Conservation (phyloP, 2,329 filamentous ascomycete genomes). For the Nemania sp. region DNA sequence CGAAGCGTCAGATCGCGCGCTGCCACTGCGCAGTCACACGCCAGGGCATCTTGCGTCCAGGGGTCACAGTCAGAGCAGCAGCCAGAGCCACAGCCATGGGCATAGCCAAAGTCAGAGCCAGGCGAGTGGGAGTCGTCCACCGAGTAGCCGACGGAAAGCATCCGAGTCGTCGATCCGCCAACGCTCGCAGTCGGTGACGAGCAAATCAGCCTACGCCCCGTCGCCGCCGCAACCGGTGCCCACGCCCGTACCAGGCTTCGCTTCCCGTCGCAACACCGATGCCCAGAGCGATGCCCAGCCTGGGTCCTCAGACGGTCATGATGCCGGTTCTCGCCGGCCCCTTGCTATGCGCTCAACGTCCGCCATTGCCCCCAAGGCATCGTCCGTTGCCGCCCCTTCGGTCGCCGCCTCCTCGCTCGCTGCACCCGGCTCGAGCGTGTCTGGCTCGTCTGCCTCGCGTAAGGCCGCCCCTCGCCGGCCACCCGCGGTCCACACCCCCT, state of each 20-base stretch:
- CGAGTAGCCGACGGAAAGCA: constrained; percentile 49
- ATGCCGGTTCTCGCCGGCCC: constrained; percentile 44
- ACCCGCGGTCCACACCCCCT: constrained; percentile 50
- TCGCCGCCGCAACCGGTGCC: constrained; percentile 35
- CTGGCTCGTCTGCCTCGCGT: constrained; percentile 31
- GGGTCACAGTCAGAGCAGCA: constrained; percentile 48
- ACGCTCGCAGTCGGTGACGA: constrained; percentile 55
- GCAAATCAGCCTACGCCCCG: constrained; percentile 39
- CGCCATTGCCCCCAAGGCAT: constrained; percentile 47
- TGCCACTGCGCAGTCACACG: constrained; percentile 59
- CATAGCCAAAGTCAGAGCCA: constrained; percentile 41
- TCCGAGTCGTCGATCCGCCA: constrained; percentile 58
- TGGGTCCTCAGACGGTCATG: constrained; percentile 37
- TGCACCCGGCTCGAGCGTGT: constrained; percentile 23
- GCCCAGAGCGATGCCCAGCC: constrained; percentile 32
- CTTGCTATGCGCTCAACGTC: constrained; percentile 57
- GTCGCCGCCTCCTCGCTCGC: constrained; percentile 28
- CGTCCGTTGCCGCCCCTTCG: too few relatives aligned
- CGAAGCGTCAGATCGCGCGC: constrained; percentile 42
- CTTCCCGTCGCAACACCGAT: constrained; percentile 36
- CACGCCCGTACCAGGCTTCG: constrained; percentile 35
- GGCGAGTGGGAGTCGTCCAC: constrained; percentile 9
- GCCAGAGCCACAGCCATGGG: constrained; percentile 34
- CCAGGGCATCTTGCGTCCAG: constrained; percentile 64
- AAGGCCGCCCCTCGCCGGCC: constrained; percentile 33